A percentile compares a stretch with the other conserved stretches of the same genome.
Conservation (phyloP, 169 alveolate genomes). For the Cryptosporidium ubiquitum region DNA sequence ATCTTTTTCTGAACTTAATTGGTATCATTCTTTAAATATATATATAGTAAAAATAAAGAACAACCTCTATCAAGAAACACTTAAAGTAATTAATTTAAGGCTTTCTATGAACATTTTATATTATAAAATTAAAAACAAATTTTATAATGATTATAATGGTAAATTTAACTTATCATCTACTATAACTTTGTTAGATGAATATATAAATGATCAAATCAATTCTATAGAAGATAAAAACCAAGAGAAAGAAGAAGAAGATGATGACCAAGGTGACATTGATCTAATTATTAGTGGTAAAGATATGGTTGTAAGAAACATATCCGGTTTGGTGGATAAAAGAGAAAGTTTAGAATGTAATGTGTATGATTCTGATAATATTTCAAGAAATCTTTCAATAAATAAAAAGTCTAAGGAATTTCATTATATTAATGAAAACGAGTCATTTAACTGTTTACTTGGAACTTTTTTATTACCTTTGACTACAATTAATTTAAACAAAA, state of each 20-base stretch:
- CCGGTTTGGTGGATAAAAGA: neutral
- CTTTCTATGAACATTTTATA: conserved; percentile 19
- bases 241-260: neutral
- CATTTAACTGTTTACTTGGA: neutral
- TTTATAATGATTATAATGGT: neutral
- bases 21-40: conserved; percentile 29
- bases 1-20: conserved; percentile 42
- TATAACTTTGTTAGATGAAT: conserved; percentile 49
- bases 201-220: neutral
- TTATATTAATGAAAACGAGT: neutral
- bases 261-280: conserved; percentile 25
- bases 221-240: neutral
- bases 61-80: neutral
- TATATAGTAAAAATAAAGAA: neutral
- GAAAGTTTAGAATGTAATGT: neutral
- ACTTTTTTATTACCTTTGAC: conserved; percentile 32
- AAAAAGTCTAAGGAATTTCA: neutral
- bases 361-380: neutral
- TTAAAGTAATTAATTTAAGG: conserved; percentile 3
- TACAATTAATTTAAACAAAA: conserved; percentile 27
- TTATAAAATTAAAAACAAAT: neutral
- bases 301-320: neutral
- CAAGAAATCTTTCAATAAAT: neutral
- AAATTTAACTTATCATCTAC: conserved; percentile 39
- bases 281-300: conserved; percentile 2